These are phyloP conservation scores for Fragosphaeria purpurea DNA, from an alignment of 2,329 filamentous ascomycete genomes.

Conservation along the genomic window DNA sequence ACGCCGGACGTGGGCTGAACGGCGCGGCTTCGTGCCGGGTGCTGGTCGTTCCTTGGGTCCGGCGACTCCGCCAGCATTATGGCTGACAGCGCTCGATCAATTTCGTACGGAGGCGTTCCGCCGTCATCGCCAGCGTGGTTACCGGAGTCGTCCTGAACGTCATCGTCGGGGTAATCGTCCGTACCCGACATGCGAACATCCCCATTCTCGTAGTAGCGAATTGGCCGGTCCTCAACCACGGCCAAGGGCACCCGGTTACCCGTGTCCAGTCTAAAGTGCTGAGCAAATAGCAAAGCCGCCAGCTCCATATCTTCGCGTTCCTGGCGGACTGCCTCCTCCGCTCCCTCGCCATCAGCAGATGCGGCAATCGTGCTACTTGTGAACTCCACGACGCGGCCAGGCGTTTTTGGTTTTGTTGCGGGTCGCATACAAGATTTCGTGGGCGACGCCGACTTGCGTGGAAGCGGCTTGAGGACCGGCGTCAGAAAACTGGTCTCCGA, in stretches of 20 bases:
- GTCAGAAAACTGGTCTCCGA: conserved; percentile 27
- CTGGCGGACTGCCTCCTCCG: not conserved
- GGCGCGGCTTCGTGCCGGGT: too few relatives aligned
- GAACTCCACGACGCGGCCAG: conserved; percentile 49
- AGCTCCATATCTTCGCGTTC: not conserved
- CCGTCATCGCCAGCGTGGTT: too few relatives aligned
- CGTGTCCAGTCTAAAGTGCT: conserved; percentile 11
- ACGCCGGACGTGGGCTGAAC: not conserved
- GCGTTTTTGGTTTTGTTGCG: conserved; percentile 46
- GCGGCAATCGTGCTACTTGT: conserved; percentile 40
- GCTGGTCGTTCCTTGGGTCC: too few relatives aligned
- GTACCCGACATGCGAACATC: conserved; percentile 3
- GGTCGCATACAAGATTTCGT: conserved; percentile 48
- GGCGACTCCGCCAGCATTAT: conserved; percentile 12
- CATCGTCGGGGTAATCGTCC: not conserved
- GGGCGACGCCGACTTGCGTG: conserved; percentile 42
- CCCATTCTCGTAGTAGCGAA: not conserved
- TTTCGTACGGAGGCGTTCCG: not conserved
- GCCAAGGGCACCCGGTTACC: not conserved
- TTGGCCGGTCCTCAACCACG: too few relatives aligned
- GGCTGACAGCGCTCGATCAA: conserved; percentile 9
- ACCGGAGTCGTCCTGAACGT: not conserved
- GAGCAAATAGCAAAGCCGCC: conserved; percentile 4
- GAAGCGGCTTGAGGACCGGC: conserved; percentile 36
- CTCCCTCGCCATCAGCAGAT: conserved; percentile 27